phyloP scores from a whole-genome alignment of 169 alveolate genomes.

The Cryptosporidium parvum region DNA sequence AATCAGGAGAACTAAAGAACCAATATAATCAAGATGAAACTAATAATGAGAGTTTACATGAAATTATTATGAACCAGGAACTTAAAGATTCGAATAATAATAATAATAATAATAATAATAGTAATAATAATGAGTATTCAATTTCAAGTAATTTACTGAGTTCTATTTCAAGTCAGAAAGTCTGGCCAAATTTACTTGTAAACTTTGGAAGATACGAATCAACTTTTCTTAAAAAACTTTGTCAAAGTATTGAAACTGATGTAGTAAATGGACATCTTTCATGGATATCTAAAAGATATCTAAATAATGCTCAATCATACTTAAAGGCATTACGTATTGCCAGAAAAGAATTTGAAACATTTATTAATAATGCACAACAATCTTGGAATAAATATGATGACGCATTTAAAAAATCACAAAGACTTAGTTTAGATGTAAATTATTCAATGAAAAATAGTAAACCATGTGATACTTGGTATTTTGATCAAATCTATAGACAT shows the following conservation, averaged over 20 bases:
- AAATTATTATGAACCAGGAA: not conserved
- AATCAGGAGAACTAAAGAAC: not conserved
- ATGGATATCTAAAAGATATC: slow-evolving; percentile 69
- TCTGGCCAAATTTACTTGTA: slow-evolving; percentile 54
- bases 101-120: not conserved
- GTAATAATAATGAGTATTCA: not conserved
- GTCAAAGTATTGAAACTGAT: slow-evolving; percentile 53
- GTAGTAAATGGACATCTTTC: slow-evolving; percentile 69
- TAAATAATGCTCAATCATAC: slow-evolving; percentile 45
- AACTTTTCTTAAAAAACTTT: slow-evolving; percentile 31
- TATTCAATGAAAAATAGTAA: slow-evolving; percentile 26
- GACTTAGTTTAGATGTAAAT: slow-evolving; percentile 32
- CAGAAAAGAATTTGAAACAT: slow-evolving; percentile 34
- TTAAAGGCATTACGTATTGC: slow-evolving; percentile 25
- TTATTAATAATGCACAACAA: slow-evolving; percentile 9
- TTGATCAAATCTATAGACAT: slow-evolving; percentile 63
- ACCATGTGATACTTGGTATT: slow-evolving; percentile 53
- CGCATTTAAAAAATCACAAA: slow-evolving; percentile 41
- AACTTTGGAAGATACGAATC: slow-evolving; percentile 28
- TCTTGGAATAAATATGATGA: slow-evolving; percentile 65
- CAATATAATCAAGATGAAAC: not conserved
- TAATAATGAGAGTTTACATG: not conserved
- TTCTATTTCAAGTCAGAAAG: slow-evolving; percentile 12
- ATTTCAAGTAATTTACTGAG: not conserved
- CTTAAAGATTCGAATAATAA: not conserved